Evolutionary conservation across 768 basidiomycete species (phyloP).

Genomic region (Coprinellus micaceus): DNA sequence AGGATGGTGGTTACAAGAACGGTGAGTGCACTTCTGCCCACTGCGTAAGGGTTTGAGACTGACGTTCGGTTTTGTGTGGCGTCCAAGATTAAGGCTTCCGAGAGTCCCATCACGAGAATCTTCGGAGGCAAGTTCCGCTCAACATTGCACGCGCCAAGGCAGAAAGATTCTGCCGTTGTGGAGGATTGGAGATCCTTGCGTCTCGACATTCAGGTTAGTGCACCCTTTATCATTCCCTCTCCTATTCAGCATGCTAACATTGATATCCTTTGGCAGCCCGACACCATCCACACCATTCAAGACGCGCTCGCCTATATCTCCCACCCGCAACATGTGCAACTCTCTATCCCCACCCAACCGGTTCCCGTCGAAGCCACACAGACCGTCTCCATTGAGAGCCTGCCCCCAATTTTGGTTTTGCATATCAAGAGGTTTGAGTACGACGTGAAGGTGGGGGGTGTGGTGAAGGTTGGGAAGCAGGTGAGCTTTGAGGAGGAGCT

Average conservation of each 20-base stretch:
- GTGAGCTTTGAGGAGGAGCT: slow-evolving; percentile 76
- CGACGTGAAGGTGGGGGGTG: slow-evolving; percentile 68
- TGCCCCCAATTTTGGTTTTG: slow-evolving; percentile 81
- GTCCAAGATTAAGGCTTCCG: slow-evolving; percentile 78
- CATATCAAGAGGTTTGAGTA: slow-evolving; percentile 92
- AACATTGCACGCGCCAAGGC: slow-evolving; percentile 73
- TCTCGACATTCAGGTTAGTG: slow-evolving; percentile 81
- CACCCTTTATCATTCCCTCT: slow-evolving; percentile 10
- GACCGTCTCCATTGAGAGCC: slow-evolving; percentile 65
- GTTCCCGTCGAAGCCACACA: slow-evolving; percentile 65
- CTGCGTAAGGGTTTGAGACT: slow-evolving; percentile 1
- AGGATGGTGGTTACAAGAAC: slow-evolving; percentile 74
- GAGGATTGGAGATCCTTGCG: slow-evolving; percentile 90
- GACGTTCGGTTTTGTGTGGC: background rate
- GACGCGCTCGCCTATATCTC: slow-evolving; percentile 81
- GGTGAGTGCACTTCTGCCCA: slow-evolving; percentile 41
- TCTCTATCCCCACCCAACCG: slow-evolving; percentile 55
- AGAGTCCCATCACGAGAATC: slow-evolving; percentile 86
- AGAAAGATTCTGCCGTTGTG: slow-evolving; percentile 81
- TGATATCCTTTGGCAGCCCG: slow-evolving; percentile 42
- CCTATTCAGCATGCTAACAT: too few relatives aligned
- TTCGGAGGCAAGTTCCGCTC: slow-evolving; percentile 93
- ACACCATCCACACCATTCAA: slow-evolving; percentile 70
- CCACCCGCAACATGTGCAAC: slow-evolving; percentile 75
- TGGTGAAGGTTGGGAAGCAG: slow-evolving; percentile 83